These are phyloP conservation scores for Annulohypoxylon maeteangense DNA, from an alignment of 495 filamentous ascomycete species.

Conservation along the genomic window DNA sequence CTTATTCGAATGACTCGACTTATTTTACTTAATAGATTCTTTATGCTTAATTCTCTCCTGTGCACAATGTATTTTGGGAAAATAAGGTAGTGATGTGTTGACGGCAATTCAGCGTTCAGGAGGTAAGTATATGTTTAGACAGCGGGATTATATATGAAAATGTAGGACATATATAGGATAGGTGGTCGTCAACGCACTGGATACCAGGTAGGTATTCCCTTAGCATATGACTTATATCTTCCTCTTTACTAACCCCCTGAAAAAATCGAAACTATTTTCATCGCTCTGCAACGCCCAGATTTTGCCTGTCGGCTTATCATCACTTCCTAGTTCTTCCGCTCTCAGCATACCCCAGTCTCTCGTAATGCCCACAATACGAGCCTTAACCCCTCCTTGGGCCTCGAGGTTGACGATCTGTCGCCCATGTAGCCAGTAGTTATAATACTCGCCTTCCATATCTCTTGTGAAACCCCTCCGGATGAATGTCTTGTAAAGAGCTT, in stretches of 20 bases:
- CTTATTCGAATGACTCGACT: too few species aligned
- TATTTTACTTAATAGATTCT: too few species aligned
- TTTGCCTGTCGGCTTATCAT: slow-evolving; percentile 78
- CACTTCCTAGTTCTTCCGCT: slow-evolving; percentile 81
- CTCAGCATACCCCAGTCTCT: slow-evolving; percentile 85
- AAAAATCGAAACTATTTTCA: slow-evolving; percentile 99
- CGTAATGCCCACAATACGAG: slow-evolving; percentile 89
- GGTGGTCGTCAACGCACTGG: too few species aligned
- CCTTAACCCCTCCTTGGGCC: slow-evolving; percentile 78
- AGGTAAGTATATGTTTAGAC: too few species aligned
- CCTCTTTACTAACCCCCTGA: slow-evolving; percentile 84
- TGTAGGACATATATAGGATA: too few species aligned
- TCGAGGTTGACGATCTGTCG: slow-evolving; percentile 92
- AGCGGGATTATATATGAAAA: too few species aligned
- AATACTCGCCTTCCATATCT: slow-evolving; percentile 81
- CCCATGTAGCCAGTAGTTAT: slow-evolving; percentile 88
- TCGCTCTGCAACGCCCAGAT: slow-evolving; percentile 91
- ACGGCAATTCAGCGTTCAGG: too few species aligned
- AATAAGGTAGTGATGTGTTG: too few species aligned
- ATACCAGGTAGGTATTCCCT: too few species aligned
- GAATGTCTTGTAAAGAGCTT: slow-evolving; percentile 81
- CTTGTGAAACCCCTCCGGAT: slow-evolving; percentile 74
- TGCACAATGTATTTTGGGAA: too few species aligned
- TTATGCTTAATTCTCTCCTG: too few species aligned
- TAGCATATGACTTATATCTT: slow-evolving; percentile 66